Evolutionary conservation across 352 stramenopile genomes (phyloP).

Genomic region (Globisporangium perplexum): DNA sequence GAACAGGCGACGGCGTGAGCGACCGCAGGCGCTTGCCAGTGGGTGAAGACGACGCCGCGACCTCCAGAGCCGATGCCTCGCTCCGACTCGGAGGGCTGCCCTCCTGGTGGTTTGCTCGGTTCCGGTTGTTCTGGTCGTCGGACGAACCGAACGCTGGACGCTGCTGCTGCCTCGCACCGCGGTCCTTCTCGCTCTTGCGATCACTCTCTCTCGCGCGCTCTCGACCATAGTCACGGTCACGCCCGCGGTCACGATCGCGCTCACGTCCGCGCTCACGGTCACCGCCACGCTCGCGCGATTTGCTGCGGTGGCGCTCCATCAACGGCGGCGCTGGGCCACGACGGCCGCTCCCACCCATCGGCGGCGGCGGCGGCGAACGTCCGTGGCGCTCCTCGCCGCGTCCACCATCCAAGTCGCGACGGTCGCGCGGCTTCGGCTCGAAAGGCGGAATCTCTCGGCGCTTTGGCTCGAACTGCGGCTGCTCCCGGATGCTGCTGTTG

Average conservation of each 20-base stretch:
- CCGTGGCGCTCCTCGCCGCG: conserved; percentile 5
- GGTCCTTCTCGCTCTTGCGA: conserved; percentile 17
- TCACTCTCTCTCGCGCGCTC: background rate
- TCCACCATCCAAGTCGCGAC: conserved; percentile 4
- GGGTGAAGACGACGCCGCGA: background rate
- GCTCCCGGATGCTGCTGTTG: background rate
- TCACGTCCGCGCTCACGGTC: background rate
- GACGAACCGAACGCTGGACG: background rate
- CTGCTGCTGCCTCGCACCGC: conserved; percentile 5
- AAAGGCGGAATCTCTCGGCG: conserved; percentile 1
- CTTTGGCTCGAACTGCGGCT: background rate
- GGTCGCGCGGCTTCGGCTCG: conserved; percentile 1
- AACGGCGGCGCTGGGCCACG: background rate
- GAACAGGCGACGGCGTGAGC: conserved; percentile 33
- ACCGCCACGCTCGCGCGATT: conserved; percentile 1
- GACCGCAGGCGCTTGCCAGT: conserved; percentile 18
- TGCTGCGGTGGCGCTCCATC: conserved; percentile 6
- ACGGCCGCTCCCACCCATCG: conserved; percentile 12
- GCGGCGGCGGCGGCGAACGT: conserved; percentile 25
- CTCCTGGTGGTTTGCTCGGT: conserved; percentile 24
- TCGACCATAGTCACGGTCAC: background rate
- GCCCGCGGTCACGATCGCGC: background rate
- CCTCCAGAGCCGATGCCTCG: conserved; percentile 3
- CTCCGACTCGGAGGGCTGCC: conserved; percentile 2
- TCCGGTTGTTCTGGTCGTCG: conserved; percentile 32